Conservation (phyloP, 2,329 filamentous ascomycete genomes). For the Penicillium concentricum region DNA sequence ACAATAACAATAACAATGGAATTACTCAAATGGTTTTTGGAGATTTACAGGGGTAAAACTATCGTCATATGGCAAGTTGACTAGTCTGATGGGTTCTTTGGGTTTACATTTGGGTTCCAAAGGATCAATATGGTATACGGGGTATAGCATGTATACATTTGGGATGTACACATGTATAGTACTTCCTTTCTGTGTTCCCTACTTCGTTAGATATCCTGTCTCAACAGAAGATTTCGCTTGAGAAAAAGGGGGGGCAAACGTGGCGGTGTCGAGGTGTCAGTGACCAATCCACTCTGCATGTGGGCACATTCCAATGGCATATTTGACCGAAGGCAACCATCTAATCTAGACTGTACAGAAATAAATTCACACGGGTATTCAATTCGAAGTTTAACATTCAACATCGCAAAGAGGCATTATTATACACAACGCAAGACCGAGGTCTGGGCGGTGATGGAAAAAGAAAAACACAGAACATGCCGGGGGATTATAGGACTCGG, state of each 20-base stretch:
- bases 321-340: not conserved
- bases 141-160: not conserved
- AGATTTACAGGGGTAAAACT: not conserved
- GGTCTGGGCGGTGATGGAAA: conserved; percentile 17
- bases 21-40: too few relatives aligned
- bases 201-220: not conserved
- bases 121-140: not conserved
- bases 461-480: conserved; percentile 2
- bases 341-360: conserved; percentile 9
- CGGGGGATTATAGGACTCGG: conserved; percentile 14
- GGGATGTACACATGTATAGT: not conserved
- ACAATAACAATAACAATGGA: not conserved
- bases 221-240: not conserved
- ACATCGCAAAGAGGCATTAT: conserved; percentile 17
- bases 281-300: conserved; percentile 6
- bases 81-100: not conserved
- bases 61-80: not conserved
- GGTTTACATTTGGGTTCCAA: not conserved
- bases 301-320: conserved; percentile 1
- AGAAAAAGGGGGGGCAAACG: conserved; percentile 10
- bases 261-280: conserved; percentile 11
- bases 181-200: not conserved
- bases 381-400: conserved; percentile 11
- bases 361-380: conserved; percentile 19
- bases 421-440: conserved; percentile 25